These are phyloP conservation scores for Emmonsiellopsis sp. DNA, from an alignment of 2,329 filamentous ascomycete genomes.

Conservation along the genomic window DNA sequence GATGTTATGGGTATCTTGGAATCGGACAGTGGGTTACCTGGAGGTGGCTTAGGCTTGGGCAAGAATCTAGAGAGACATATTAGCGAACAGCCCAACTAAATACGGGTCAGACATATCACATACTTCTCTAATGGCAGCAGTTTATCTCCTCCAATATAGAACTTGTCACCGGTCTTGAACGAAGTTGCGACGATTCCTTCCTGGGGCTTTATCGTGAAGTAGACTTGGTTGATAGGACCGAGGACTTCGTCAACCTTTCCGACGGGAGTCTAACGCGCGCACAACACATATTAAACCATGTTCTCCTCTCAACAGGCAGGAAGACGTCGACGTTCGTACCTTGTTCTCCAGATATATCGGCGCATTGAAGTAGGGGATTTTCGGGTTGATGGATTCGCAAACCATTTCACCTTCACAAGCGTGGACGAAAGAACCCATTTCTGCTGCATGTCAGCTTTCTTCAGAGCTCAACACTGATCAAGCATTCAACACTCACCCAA, in stretches of 20 bases:
- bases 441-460: slow-evolving; percentile 39
- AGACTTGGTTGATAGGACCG: slow-evolving; percentile 94
- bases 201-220: slow-evolving; percentile 95
- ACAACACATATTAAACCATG: background rate
- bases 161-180: slow-evolving; percentile 95
- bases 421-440: slow-evolving; percentile 92
- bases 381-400: slow-evolving; percentile 88
- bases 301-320: background rate
- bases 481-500: slow-evolving; percentile 36
- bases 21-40: slow-evolving; percentile 30
- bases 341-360: slow-evolving; percentile 99
- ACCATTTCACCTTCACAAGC: slow-evolving; percentile 96
- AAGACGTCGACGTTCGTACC: slow-evolving; percentile 38
- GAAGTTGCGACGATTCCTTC: slow-evolving; percentile 91
- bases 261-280: slow-evolving; percentile 56
- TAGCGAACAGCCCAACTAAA: background rate
- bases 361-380: slow-evolving; percentile 98
- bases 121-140: slow-evolving; percentile 82
- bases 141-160: slow-evolving; percentile 93
- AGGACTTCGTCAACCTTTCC: slow-evolving; percentile 98
- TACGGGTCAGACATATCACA: slow-evolving; percentile 10
- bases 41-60: slow-evolving; percentile 75
- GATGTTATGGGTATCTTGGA: background rate
- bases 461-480: background rate
- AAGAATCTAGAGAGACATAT: slow-evolving; percentile 54